These are phyloP conservation scores for Triticum turgidum DNA, from an alignment of 176 grass and related monocot species.

Conservation along the genomic window DNA sequence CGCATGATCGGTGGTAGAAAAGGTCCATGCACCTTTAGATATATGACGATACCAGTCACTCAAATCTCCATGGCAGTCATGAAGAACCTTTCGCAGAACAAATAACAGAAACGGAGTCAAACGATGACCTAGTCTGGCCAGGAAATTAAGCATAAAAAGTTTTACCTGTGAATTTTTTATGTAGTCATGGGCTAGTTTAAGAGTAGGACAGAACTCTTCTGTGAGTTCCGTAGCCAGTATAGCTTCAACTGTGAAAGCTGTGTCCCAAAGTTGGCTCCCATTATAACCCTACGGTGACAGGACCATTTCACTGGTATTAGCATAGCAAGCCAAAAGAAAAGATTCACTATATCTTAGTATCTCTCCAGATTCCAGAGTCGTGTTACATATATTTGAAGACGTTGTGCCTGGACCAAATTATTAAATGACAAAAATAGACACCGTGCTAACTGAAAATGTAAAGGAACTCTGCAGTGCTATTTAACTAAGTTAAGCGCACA, in stretches of 20 bases:
- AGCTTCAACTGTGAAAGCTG: conserved; percentile 75
- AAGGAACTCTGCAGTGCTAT: conserved; percentile 14
- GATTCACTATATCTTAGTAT: background rate
- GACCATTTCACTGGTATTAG: background rate
- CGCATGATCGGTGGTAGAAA: conserved; percentile 73
- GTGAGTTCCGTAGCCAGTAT: conserved; percentile 59
- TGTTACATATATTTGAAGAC: background rate
- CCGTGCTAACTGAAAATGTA: background rate
- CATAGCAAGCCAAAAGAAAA: background rate
- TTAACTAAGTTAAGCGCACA: background rate
- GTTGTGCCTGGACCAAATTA: background rate
- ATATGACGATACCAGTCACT: conserved; percentile 81
- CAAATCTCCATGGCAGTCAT: conserved; percentile 67
- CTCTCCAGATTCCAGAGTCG: background rate
- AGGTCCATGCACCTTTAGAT: conserved; percentile 97
- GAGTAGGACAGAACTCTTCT: conserved; percentile 53
- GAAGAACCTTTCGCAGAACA: conserved; percentile 56
- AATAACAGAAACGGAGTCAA: background rate
- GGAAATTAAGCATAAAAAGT: background rate
- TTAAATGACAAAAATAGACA: background rate
- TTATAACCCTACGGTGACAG: conserved; percentile 58
- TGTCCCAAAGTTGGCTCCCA: conserved; percentile 92
- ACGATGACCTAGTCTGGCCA: background rate
- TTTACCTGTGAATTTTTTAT: conserved; percentile 68
- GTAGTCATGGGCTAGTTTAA: conserved; percentile 64